A percentile compares a stretch with the other conserved stretches of the same genome.
phyloP scores from a whole-genome alignment of 2,329 filamentous ascomycete genomes.

The Chaetomium globosum region DNA sequence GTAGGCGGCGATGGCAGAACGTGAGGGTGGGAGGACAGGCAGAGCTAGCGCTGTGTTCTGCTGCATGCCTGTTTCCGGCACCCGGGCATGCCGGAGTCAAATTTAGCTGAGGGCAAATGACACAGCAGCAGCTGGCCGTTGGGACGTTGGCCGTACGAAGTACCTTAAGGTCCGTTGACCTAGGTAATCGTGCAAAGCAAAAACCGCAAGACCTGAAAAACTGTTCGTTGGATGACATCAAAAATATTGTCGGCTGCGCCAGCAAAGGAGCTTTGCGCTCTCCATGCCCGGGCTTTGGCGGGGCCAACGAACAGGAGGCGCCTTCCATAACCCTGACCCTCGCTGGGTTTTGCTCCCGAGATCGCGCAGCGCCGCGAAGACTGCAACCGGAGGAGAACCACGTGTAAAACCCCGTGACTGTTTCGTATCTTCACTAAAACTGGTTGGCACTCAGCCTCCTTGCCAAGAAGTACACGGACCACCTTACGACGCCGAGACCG shows the following conservation, averaged over 20 bases:
- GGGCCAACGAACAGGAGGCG: too few relatives aligned
- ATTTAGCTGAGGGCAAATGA: neutral
- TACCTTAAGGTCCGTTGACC: too few relatives aligned
- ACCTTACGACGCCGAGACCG: constrained; percentile 24
- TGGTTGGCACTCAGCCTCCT: constrained; percentile 31
- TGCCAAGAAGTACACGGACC: constrained; percentile 36
- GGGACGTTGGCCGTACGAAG: too few relatives aligned
- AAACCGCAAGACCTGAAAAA: too few relatives aligned
- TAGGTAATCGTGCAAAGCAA: too few relatives aligned
- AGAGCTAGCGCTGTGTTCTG: neutral
- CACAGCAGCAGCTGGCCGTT: neutral
- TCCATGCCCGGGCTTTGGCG: too few relatives aligned
- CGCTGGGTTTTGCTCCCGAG: too few relatives aligned
- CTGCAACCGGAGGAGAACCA: neutral
- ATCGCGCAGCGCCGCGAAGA: too few relatives aligned
- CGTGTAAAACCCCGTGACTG: constrained; percentile 30
- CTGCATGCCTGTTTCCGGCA: constrained; percentile 5
- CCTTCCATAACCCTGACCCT: too few relatives aligned
- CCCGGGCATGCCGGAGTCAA: constrained; percentile 7
- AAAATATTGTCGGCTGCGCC: too few relatives aligned
- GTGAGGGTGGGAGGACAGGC: constrained; percentile 8
- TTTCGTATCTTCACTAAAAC: constrained; percentile 14
- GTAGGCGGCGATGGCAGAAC: constrained; percentile 22
- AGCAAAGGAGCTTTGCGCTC: too few relatives aligned
- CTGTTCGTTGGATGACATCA: too few relatives aligned